These are phyloP conservation scores for Sherardia arvensis DNA, from an alignment of 257 asterid species.

Conservation along the genomic window DNA sequence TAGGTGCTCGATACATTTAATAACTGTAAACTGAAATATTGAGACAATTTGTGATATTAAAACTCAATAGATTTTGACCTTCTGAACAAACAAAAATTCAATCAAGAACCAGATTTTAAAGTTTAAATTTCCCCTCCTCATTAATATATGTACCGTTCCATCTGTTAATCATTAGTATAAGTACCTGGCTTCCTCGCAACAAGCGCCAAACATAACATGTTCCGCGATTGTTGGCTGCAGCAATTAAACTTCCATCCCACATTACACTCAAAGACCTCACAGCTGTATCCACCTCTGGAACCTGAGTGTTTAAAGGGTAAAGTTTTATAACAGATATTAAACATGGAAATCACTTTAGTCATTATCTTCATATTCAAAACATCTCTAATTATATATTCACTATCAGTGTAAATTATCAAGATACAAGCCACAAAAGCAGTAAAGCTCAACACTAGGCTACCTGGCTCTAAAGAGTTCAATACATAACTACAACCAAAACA, in stretches of 20 bases:
- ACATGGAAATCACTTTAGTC: neutral
- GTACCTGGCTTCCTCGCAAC: conserved; percentile 44
- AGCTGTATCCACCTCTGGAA: neutral
- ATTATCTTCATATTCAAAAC: neutral
- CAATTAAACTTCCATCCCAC: neutral
- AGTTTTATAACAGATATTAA: no score
- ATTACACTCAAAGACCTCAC: neutral
- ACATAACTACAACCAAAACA: neutral
- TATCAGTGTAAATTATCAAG: neutral
- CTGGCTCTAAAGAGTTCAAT: neutral
- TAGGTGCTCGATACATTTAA: neutral
- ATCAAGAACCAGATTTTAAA: neutral
- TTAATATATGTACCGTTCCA: neutral
- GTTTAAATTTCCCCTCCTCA: neutral
- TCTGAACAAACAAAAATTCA: neutral
- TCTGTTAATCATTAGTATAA: conserved; percentile 4
- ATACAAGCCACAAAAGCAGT: neutral
- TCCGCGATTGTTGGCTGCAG: neutral
- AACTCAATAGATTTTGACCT: neutral
- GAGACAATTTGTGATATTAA: neutral
- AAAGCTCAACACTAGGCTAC: neutral
- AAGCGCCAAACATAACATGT: neutral
- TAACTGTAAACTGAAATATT: neutral
- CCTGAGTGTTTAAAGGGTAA: neutral
- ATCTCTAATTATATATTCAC: neutral